phyloP scores from a whole-genome alignment of 169 alveolate genomes.

The Plasmodium berghei region DNA sequence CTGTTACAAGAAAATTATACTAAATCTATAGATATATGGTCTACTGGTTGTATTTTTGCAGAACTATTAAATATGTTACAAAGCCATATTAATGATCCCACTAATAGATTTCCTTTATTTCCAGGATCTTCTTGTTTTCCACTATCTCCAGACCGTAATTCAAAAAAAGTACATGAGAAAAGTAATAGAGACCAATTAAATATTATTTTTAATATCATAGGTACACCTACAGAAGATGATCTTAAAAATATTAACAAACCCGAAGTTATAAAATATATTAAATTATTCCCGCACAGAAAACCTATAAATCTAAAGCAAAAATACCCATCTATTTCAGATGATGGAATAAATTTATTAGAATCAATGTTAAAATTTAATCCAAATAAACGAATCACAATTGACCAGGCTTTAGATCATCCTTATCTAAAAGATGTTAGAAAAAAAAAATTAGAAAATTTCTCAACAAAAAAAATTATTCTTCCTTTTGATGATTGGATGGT shows the following conservation, averaged over 20 bases:
- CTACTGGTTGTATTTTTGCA: slow-evolving; percentile 97
- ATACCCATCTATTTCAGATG: slow-evolving; percentile 91
- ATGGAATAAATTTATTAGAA: slow-evolving; percentile 91
- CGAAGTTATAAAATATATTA: slow-evolving; percentile 90
- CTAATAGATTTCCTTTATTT: slow-evolving; percentile 96
- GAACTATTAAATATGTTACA: slow-evolving; percentile 95
- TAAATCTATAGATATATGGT: slow-evolving; percentile 99
- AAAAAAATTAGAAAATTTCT: slow-evolving; percentile 52
- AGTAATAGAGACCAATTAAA: slow-evolving; percentile 95
- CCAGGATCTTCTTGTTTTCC: slow-evolving; percentile 98
- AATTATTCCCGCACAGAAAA: slow-evolving; percentile 85
- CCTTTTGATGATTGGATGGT: slow-evolving; percentile 94
- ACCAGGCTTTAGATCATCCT: slow-evolving; percentile 94
- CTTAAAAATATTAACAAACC: slow-evolving; percentile 89
- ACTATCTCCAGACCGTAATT: slow-evolving; percentile 93
- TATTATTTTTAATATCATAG: slow-evolving; percentile 96
- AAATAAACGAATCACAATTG: slow-evolving; percentile 92
- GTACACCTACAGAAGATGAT: slow-evolving; percentile 98
- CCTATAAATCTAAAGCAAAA: slow-evolving; percentile 86
- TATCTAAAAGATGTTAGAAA: slow-evolving; percentile 91
- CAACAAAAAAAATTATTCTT: slow-evolving; percentile 80
- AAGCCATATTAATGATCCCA: slow-evolving; percentile 93
- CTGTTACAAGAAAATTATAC: slow-evolving; percentile 97
- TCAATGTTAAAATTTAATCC: slow-evolving; percentile 95
- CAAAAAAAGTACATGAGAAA: slow-evolving; percentile 83